Percentiles rank a stretch among this genome's conserved stretches.
Conservation (phyloP, 192 early-diverging fungal genomes). For the Mortierella hygrophila region DNA sequence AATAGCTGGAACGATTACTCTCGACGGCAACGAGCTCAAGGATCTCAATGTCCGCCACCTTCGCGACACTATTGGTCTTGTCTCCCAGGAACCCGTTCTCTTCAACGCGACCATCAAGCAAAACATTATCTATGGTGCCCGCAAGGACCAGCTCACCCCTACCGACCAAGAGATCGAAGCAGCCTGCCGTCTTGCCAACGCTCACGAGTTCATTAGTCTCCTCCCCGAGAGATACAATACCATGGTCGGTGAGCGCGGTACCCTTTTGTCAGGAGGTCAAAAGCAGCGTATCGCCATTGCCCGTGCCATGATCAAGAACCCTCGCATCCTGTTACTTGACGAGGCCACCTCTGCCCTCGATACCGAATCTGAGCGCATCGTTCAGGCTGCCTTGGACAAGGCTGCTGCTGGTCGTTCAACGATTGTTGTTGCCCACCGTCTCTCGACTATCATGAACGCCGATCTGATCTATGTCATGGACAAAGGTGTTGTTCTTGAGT, state of each 20-base stretch:
- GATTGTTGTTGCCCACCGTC: slow-evolving; percentile 78
- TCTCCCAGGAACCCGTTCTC: slow-evolving; percentile 92
- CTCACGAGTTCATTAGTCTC: slow-evolving; percentile 86
- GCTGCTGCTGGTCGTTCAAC: slow-evolving; percentile 71
- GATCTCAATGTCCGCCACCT: slow-evolving; percentile 86
- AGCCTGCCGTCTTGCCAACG: slow-evolving; percentile 79
- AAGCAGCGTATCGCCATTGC: slow-evolving; percentile 89
- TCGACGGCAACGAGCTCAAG: slow-evolving; percentile 85
- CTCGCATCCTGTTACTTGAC: slow-evolving; percentile 80
- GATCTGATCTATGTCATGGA: slow-evolving; percentile 76
- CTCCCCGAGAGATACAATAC: slow-evolving; percentile 89
- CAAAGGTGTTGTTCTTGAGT: slow-evolving; percentile 61
- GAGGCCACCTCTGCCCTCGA: slow-evolving; percentile 86
- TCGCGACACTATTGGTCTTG: slow-evolving; percentile 89
- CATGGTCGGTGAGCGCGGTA: slow-evolving; percentile 79
- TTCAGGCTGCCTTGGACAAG: slow-evolving; percentile 74
- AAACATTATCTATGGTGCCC: slow-evolving; percentile 84
- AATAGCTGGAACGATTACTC: slow-evolving; percentile 63
- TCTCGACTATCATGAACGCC: slow-evolving; percentile 80
- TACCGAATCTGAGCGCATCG: slow-evolving; percentile 72
- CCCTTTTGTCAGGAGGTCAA: slow-evolving; percentile 62
- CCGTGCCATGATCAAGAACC: slow-evolving; percentile 82
- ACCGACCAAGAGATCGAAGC: slow-evolving; percentile 79
- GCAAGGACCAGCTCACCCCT: slow-evolving; percentile 50
- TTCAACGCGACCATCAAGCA: slow-evolving; percentile 84